A percentile compares a stretch with the other conserved stretches of the same genome.
phyloP scores from a whole-genome alignment of 73 alveolate species.

The Symbiodinium natans region DNA sequence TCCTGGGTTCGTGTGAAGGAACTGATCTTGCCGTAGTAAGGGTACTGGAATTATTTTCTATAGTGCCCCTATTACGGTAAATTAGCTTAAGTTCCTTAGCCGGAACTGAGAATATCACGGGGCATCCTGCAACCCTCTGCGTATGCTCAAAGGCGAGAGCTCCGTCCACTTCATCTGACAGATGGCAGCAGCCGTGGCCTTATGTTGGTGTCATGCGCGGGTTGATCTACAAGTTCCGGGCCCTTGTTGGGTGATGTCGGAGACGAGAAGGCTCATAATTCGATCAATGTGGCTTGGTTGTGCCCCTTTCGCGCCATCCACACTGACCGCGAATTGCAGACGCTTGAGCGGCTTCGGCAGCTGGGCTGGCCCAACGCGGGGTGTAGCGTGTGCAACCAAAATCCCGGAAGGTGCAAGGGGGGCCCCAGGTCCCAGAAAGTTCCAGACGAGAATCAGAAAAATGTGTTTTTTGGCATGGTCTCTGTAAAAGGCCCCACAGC shows the following conservation, averaged over 20 bases:
- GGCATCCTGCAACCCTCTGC: not conserved
- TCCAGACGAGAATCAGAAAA: not conserved
- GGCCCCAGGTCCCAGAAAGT: no score
- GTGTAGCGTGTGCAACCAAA: no score
- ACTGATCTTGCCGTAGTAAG: not conserved
- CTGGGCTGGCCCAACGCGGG: no score
- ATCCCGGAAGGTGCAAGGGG: no score
- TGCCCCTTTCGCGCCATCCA: not conserved
- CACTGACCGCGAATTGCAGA: no score
- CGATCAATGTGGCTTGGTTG: no score
- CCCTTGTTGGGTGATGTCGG: not conserved
- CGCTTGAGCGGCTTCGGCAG: no score
- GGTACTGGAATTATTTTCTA: not conserved
- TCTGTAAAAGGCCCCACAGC: not conserved
- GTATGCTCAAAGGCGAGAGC: not conserved
- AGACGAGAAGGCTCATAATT: not conserved
- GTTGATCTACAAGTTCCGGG: not conserved
- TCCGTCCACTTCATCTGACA: constrained; percentile 48
- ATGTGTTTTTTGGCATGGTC: not conserved
- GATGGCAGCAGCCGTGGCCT: constrained; percentile 41
- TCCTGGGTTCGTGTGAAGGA: not conserved
- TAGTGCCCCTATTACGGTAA: not conserved
- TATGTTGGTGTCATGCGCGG: not conserved
- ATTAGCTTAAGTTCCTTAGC: not conserved
- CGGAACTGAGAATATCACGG: not conserved